These are phyloP conservation scores for Citrullus amarus DNA, from an alignment of 306 rosid genomes.

Conservation along the genomic window DNA sequence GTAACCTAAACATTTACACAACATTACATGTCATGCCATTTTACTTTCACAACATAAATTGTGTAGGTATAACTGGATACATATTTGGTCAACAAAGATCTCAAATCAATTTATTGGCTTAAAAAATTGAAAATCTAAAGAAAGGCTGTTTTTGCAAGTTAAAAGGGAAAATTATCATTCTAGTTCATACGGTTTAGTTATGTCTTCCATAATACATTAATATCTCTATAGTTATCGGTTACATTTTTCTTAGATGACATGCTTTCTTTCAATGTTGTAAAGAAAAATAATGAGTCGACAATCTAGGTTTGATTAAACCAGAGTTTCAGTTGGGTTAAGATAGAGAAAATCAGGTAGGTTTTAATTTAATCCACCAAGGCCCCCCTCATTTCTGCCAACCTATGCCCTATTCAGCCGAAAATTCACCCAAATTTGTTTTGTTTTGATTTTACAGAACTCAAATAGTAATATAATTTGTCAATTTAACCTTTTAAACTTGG, in stretches of 20 bases:
- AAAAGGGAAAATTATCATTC: neutral
- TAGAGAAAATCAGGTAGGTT: neutral
- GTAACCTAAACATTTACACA: conserved; percentile 32
- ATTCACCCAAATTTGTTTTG: neutral
- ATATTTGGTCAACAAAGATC: neutral
- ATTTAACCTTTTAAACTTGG: neutral
- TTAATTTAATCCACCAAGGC: neutral
- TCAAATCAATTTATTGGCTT: neutral
- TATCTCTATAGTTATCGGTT: neutral
- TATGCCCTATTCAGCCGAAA: neutral
- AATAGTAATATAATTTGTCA: neutral
- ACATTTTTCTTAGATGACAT: neutral
- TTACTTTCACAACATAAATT: neutral
- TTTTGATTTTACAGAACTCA: neutral
- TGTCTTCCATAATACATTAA: neutral
- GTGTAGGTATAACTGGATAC: neutral
- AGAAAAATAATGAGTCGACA: neutral
- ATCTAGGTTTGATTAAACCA: neutral
- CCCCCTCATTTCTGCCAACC: neutral
- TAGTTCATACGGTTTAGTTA: neutral
- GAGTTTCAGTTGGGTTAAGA: neutral
- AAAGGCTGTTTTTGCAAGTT: neutral
- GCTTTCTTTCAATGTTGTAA: neutral
- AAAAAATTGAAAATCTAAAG: neutral
- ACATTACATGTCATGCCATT: neutral